Conservation (phyloP, 139 green algal genomes). For the Gonium pectorale region DNA sequence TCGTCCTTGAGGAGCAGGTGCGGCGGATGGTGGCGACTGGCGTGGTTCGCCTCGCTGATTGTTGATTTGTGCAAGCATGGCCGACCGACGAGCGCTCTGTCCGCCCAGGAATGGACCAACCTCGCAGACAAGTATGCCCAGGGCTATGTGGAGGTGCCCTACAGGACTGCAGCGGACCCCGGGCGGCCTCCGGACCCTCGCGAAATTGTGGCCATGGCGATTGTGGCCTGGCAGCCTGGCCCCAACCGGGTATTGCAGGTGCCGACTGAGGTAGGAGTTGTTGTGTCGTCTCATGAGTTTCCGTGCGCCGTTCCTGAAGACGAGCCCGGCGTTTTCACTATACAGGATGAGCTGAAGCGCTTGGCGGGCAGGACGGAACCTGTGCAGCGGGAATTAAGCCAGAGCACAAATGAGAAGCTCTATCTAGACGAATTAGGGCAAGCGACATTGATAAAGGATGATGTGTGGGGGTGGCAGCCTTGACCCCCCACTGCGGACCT, state of each 20-base stretch:
- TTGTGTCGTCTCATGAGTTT: background rate
- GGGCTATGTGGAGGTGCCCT: conserved; percentile 86
- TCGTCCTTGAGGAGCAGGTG: conserved; percentile 94
- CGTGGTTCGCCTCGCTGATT: background rate
- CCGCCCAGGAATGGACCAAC: conserved; percentile 92
- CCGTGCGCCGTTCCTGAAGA: too few relatives aligned
- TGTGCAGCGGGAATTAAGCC: conserved; percentile 45
- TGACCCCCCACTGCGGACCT: conserved; percentile 2
- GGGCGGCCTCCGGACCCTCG: conserved; percentile 85
- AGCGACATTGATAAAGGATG: conserved; percentile 78
- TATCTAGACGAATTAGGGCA: conserved; percentile 66
- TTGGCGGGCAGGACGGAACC: conserved; percentile 40
- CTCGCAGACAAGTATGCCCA: conserved; percentile 82
- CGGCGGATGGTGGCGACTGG: background rate
- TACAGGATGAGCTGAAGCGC: conserved; percentile 73
- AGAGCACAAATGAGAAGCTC: conserved; percentile 75
- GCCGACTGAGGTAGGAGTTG: conserved; percentile 73
- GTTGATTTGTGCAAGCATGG: too few relatives aligned
- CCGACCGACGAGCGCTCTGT: too few relatives aligned
- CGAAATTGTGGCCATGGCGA: conserved; percentile 93
- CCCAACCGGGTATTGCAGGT: conserved; percentile 89
- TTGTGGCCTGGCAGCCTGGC: conserved; percentile 94
- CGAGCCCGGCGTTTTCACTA: too few relatives aligned
- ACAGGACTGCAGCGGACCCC: conserved; percentile 75
- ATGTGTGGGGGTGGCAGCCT: conserved; percentile 83